A percentile compares a stretch with the other conserved stretches of the same genome.
Evolutionary conservation across 2,329 filamentous ascomycete genomes (phyloP).

Genomic region (Aspergillus clavatus): DNA sequence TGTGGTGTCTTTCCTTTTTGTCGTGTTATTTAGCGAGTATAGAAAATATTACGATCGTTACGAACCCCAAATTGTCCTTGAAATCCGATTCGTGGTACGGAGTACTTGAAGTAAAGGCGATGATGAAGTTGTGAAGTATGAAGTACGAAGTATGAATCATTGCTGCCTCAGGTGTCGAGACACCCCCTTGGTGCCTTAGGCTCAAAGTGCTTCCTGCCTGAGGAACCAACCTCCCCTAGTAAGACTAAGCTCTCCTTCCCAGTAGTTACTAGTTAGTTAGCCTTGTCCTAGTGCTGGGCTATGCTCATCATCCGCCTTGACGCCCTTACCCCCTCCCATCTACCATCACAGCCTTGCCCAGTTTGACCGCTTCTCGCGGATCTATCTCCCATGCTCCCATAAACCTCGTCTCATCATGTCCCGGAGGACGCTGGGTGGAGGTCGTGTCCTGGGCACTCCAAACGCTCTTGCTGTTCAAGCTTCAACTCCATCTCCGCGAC

Average conservation of each 20-base stretch:
- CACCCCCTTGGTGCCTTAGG: no score
- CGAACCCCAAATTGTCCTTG: not conserved
- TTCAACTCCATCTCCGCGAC: conserved; percentile 40
- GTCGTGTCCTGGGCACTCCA: conserved; percentile 82
- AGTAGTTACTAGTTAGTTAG: no score
- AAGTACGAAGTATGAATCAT: no score
- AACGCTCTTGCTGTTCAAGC: conserved; percentile 68
- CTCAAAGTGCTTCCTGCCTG: not conserved
- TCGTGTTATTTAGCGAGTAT: conserved; percentile 8
- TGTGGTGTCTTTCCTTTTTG: not conserved
- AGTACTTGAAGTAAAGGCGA: not conserved
- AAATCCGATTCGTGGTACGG: no score
- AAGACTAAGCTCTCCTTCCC: not conserved
- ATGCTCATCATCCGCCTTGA: conserved; percentile 1
- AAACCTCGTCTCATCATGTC: conserved; percentile 57
- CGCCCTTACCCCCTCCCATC: conserved; percentile 1
- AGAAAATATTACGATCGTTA: conserved; percentile 13
- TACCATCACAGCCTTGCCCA: not conserved
- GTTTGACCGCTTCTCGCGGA: conserved; percentile 13
- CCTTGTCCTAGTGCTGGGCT: no score
- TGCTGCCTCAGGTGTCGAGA: not conserved
- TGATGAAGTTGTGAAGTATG: not conserved
- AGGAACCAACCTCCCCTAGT: not conserved
- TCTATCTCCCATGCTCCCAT: conserved; percentile 33
- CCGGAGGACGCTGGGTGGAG: conserved; percentile 81